phyloP scores from a whole-genome alignment of 495 filamentous ascomycete genomes.

The Aspergillus biplanus region DNA sequence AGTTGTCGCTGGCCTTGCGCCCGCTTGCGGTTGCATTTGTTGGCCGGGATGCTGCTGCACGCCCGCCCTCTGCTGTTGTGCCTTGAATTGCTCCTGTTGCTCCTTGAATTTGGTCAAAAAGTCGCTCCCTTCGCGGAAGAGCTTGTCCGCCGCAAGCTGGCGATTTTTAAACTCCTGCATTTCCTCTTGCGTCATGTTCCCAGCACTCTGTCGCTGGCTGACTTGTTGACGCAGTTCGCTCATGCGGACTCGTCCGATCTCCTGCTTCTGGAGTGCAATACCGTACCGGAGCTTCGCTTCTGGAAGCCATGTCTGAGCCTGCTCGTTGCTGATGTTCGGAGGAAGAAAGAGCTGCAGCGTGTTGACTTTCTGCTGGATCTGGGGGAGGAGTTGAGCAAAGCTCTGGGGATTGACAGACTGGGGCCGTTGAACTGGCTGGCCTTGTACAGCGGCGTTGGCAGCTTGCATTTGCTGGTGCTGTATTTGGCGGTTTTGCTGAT shows the following conservation, averaged over 20 bases:
- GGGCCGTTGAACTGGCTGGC: constrained; percentile 38
- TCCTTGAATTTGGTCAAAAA: constrained; percentile 53
- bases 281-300: constrained; percentile 58
- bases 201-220: constrained; percentile 39
- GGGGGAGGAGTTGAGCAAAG: constrained; percentile 45
- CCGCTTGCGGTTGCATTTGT: constrained; percentile 24
- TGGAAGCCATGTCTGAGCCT: constrained; percentile 52
- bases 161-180: constrained; percentile 46
- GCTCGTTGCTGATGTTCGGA: constrained; percentile 48
- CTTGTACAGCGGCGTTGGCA: constrained; percentile 35
- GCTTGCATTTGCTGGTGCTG: constrained; percentile 37
- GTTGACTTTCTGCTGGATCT: constrained; percentile 52
- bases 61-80: constrained; percentile 41
- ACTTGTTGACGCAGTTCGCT: constrained; percentile 44
- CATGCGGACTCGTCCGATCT: constrained; percentile 47
- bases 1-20: constrained; percentile 15
- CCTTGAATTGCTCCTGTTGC: constrained; percentile 51
- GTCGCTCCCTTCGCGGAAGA: constrained; percentile 49
- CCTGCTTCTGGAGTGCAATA: constrained; percentile 55
- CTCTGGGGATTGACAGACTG: constrained; percentile 47
- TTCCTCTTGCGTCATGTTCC: constrained; percentile 48
- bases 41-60: constrained; percentile 22
- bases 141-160: constrained; percentile 49
- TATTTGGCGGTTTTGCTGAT: constrained; percentile 48
- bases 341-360: constrained; percentile 51